phyloP scores from a whole-genome alignment of 2,329 filamentous ascomycete genomes.

The Xenoacremonium recifei region DNA sequence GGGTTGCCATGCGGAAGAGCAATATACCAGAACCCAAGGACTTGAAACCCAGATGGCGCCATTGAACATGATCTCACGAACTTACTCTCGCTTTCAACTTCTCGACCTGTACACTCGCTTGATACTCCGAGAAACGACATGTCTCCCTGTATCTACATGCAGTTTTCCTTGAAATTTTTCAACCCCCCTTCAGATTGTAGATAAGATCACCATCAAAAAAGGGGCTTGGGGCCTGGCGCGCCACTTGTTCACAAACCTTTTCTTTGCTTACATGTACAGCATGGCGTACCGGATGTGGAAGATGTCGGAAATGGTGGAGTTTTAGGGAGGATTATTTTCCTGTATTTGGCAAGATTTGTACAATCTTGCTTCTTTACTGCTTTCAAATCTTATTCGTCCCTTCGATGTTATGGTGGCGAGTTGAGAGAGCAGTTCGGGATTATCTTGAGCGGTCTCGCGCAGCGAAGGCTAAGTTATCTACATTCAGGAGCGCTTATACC shows the following conservation, averaged over 20 bases:
- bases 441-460: background rate
- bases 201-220: conserved; percentile 4
- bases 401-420: background rate
- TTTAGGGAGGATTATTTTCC: conserved; percentile 15
- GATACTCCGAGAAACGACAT: conserved; percentile 11
- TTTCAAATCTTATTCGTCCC: background rate
- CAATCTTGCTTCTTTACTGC: conserved; percentile 8
- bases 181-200: conserved; percentile 8
- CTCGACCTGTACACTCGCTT: conserved; percentile 9
- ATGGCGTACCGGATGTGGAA: conserved; percentile 24
- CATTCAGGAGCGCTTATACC: background rate
- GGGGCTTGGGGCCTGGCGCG: conserved; percentile 17
- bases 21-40: conserved; percentile 37
- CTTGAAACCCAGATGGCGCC: conserved; percentile 50
- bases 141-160: conserved; percentile 15
- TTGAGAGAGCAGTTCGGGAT: background rate
- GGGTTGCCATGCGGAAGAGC: conserved; percentile 42
- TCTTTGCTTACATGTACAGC: conserved; percentile 25
- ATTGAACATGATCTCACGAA: conserved; percentile 12
- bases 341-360: conserved; percentile 15
- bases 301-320: conserved; percentile 21
- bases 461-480: background rate
- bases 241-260: conserved; percentile 18
- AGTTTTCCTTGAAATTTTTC: conserved; percentile 17
- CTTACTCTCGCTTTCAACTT: background rate